Percentiles rank a stretch among this genome's conserved stretches.
Conservation (phyloP, 768 basidiomycete species). For the Cyclocybe aegerita region DNA sequence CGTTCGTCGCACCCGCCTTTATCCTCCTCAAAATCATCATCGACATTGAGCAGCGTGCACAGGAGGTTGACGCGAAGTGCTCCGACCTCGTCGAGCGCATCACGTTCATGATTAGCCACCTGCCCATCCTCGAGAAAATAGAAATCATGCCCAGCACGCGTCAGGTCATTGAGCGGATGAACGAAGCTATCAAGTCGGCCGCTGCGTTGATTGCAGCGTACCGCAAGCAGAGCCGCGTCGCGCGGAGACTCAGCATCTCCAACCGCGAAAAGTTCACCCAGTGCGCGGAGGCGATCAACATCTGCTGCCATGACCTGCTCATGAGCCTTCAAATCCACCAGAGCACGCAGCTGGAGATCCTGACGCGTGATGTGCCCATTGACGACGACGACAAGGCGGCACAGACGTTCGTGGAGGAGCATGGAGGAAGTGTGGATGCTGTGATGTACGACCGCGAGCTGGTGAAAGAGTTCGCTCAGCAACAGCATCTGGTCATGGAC, state of each 20-base stretch:
- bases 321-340: constrained; percentile 43
- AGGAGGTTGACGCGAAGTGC: constrained; percentile 39
- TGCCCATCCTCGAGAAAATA: constrained; percentile 31
- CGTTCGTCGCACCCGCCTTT: constrained; percentile 38
- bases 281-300: constrained; percentile 30
- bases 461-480: constrained; percentile 35
- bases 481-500: constrained; percentile 35
- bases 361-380: constrained; percentile 34
- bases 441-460: constrained; percentile 34
- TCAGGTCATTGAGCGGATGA: constrained; percentile 38
- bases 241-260: constrained; percentile 34
- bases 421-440: constrained; percentile 34
- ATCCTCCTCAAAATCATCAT: constrained; percentile 39
- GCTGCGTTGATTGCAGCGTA: constrained; percentile 39
- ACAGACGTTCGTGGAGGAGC: constrained; percentile 29
- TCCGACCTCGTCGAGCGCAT: constrained; percentile 40
- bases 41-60: constrained; percentile 33
- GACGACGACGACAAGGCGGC: constrained; percentile 38
- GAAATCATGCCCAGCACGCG: constrained; percentile 31
- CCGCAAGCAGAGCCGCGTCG: constrained; percentile 33
- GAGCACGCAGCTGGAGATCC: constrained; percentile 32
- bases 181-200: constrained; percentile 34
- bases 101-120: constrained; percentile 41
- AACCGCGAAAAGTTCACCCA: constrained; percentile 36
- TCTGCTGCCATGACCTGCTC: constrained; percentile 35